phyloP scores from a whole-genome alignment of 1,284 basidiomycete species.

The Thecaphora thlaspeos region DNA sequence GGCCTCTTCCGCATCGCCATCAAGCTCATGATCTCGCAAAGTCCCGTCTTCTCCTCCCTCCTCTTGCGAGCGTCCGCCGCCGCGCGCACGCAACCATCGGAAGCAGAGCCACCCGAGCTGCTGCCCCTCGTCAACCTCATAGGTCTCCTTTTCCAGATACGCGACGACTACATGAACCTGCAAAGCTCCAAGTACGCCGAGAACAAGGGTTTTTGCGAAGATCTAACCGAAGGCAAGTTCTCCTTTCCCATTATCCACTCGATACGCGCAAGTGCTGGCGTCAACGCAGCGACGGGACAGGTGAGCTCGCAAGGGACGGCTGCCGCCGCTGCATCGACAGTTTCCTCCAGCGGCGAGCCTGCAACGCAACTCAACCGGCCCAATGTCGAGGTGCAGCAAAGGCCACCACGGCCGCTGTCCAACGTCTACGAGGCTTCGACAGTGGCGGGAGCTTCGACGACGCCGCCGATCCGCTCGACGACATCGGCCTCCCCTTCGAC shows the following conservation, averaged over 20 bases:
- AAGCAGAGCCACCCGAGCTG: constrained; percentile 10
- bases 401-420: no score
- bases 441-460: no score
- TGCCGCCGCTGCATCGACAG: background rate
- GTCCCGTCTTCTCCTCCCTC: constrained; percentile 2
- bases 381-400: no score
- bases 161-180: constrained; percentile 96
- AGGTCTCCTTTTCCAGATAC: constrained; percentile 90
- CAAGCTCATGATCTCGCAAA: constrained; percentile 87
- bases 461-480: background rate
- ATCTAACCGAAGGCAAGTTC: constrained; percentile 93
- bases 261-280: constrained; percentile 62
- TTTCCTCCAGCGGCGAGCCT: no score
- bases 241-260: constrained; percentile 91
- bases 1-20: constrained; percentile 88
- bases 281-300: background rate
- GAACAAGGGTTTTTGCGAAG: constrained; percentile 93
- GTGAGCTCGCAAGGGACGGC: background rate
- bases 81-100: no score
- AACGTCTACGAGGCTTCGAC: no score
- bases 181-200: constrained; percentile 79
- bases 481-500: no score
- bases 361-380: constrained; percentile 8
- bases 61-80: background rate
- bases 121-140: constrained; percentile 85